Conservation (phyloP, 2,329 filamentous ascomycete species). For the Aspergillus fructus region DNA sequence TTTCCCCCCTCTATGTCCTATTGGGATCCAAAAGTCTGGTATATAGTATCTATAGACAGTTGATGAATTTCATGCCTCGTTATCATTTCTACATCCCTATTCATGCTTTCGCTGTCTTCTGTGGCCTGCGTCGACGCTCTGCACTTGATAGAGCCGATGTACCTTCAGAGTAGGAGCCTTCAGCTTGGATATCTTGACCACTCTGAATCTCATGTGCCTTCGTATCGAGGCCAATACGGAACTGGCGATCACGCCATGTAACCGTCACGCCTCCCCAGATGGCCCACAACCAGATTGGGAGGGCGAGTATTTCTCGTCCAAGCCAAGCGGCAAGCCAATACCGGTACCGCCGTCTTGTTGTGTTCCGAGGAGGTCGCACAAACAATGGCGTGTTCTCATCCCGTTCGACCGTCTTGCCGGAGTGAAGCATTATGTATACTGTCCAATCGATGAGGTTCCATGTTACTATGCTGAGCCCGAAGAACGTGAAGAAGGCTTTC, state of each 20-base stretch:
- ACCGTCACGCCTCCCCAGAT: slow-evolving; percentile 86
- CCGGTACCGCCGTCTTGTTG: slow-evolving; percentile 55
- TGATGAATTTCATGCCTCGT: slow-evolving; percentile 1
- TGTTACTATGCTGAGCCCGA: slow-evolving; percentile 60
- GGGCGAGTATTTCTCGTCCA: slow-evolving; percentile 74
- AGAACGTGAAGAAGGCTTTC: slow-evolving; percentile 63
- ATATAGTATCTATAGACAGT: slow-evolving; percentile 5
- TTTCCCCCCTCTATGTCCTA: background rate
- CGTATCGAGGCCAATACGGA: slow-evolving; percentile 81
- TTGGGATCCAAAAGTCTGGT: background rate
- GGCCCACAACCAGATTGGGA: slow-evolving; percentile 89
- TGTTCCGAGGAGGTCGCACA: slow-evolving; percentile 53
- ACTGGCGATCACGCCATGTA: slow-evolving; percentile 79
- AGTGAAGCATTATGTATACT: slow-evolving; percentile 73
- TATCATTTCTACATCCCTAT: slow-evolving; percentile 6
- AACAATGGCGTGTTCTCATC: slow-evolving; percentile 75
- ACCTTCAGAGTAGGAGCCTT: slow-evolving; percentile 23
- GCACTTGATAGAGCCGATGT: background rate
- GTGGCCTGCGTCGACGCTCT: slow-evolving; percentile 5
- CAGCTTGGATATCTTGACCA: slow-evolving; percentile 12
- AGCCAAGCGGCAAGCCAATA: slow-evolving; percentile 83
- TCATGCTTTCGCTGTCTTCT: slow-evolving; percentile 13
- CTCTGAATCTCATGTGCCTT: slow-evolving; percentile 63
- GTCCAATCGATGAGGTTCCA: slow-evolving; percentile 79
- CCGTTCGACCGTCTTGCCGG: slow-evolving; percentile 66